Evolutionary conservation across 2,329 filamentous ascomycete genomes (phyloP).

Genomic region (Scorias spongiosa): DNA sequence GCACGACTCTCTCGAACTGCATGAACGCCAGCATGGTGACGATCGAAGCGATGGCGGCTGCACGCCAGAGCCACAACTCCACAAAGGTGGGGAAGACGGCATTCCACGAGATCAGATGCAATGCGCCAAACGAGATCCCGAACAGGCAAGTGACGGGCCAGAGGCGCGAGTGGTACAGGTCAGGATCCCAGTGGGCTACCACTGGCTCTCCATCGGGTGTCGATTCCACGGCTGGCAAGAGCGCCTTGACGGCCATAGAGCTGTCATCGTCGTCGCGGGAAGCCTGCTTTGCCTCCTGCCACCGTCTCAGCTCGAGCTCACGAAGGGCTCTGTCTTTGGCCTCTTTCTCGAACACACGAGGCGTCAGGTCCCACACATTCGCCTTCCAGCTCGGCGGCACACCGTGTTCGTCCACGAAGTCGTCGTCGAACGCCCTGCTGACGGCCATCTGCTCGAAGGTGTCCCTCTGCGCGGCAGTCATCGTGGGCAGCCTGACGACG

Average conservation of each 20-base stretch:
- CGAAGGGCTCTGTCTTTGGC: not conserved
- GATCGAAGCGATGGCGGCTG: not conserved
- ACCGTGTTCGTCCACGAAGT: constrained; percentile 9
- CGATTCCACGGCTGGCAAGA: not conserved
- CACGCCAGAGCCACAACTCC: not conserved
- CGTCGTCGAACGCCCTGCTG: constrained; percentile 16
- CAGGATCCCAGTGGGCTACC: not conserved
- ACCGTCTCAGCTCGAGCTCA: not conserved
- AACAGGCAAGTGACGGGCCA: not conserved
- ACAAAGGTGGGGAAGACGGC: not conserved
- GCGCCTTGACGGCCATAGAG: not conserved
- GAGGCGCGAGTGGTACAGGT: not conserved
- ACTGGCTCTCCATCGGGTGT: not conserved
- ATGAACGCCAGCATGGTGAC: not conserved
- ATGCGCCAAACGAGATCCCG: not conserved
- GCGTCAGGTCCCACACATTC: constrained; percentile 18
- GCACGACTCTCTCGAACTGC: not conserved
- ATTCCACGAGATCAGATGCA: not conserved
- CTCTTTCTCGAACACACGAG: constrained; percentile 12
- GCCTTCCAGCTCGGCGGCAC: constrained; percentile 7
- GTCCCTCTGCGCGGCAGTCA: constrained; percentile 10
- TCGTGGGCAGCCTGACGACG: constrained; percentile 15
- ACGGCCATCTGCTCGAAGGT: constrained; percentile 16
- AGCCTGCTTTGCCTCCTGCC: not conserved
- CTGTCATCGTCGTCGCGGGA: not conserved